Evolutionary conservation across 202 grass and related monocot genomes (phyloP).

Genomic region (Setaria italica): DNA sequence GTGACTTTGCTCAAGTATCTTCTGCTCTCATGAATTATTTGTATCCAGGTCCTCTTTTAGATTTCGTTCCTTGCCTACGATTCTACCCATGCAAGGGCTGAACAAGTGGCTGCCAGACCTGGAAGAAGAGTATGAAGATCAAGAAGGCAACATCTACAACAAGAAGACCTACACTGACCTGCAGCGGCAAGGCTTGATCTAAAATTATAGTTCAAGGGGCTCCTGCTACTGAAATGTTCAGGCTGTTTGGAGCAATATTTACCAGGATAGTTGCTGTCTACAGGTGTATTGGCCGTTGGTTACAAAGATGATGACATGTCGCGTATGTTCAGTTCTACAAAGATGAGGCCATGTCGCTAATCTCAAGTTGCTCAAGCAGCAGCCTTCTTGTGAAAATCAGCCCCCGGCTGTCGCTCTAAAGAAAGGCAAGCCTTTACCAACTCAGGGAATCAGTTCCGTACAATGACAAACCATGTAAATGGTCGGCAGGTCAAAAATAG

Average conservation of each 20-base stretch:
- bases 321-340: too few species aligned
- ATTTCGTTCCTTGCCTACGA: neutral
- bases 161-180: constrained; percentile 94
- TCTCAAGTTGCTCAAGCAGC: neutral
- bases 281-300: neutral
- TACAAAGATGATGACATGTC: too few species aligned
- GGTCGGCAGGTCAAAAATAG: neutral
- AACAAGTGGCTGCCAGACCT: constrained; percentile 95
- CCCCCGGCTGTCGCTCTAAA: neutral
- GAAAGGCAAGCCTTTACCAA: neutral
- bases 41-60: neutral
- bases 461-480: neutral
- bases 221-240: constrained; percentile 5
- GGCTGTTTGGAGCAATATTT: constrained; percentile 1
- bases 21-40: neutral
- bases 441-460: neutral
- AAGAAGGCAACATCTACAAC: constrained; percentile 96
- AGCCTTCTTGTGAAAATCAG: neutral
- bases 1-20: neutral
- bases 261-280: neutral
- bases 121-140: constrained; percentile 98
- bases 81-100: constrained; percentile 54
- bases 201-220: constrained; percentile 39
- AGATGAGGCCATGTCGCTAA: too few species aligned
- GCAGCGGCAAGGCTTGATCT: constrained; percentile 91